Evolutionary conservation across 176 grass and related monocot genomes (phyloP), one percentile per base, ranked within the genome.

Genomic region (Oropetium thomaeum): DNA sequence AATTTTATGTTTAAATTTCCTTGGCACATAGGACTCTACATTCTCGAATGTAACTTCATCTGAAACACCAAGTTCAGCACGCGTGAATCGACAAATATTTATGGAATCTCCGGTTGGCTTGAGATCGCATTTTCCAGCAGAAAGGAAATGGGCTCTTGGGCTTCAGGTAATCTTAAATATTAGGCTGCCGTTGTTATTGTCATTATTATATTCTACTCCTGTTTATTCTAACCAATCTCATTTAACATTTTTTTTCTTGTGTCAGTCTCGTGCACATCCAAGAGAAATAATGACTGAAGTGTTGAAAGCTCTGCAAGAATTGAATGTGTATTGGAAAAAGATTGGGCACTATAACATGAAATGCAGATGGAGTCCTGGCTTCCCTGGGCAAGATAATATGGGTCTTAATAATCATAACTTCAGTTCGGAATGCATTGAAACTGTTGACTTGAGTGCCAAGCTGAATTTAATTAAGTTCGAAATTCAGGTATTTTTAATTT

Each of bases 271-370:
- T 65, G 93, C 87, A 33, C 87, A 82, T 88, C 93, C 93, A 67
- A 73, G 85, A 63, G 87, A 90, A 88, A 88, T 97, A 76, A 97
- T 97, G 85, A 88, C 85, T 31, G 93, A 93, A 86, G 85, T 90
- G 28, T 69, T 90, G 32, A 90, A 90, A 69, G 87, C 90, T 32
- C 68, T 97, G 27, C 93, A 88, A 84, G 82, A 90, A 75, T 59
- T 97, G 22, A 90, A 88, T 76, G 90, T 97, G 8, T 93, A 73
- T 44, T 97, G 93, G 93, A 97, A 97, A 77, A 97, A 88, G 64
- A 90, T 93, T 52, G 93, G 93, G 8, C 87, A 93, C 25, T 97
- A 97, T 62, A 97, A 97, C 72, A 93, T 97, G 85, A 97, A 90
- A 79, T 97, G 93, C 45, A 84, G 87, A 75, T 97, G 87, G 89